Base-by-base conservation (phyloP, 495 filamentous ascomycete genomes). In the Aspergillus campestris region DNA sequence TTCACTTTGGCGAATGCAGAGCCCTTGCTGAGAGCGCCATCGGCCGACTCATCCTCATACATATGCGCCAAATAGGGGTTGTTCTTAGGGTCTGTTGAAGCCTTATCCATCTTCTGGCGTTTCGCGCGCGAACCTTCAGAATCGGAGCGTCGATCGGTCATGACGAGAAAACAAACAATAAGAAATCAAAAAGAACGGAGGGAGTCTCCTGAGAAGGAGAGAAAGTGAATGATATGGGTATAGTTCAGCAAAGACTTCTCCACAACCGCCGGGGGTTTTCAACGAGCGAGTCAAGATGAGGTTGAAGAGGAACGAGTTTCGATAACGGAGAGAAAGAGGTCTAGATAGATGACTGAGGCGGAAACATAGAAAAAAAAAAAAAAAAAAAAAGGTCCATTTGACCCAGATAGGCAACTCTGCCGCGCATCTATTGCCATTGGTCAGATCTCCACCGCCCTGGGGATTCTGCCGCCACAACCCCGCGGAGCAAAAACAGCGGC, bases 61-160 rank as follows among this genome's bases (percentile, higher is more conserved):
- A 85, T 86, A 59, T 99, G 94, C 40, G 89, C 88, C 40, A 97
- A 79, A 64, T 99, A 97, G 3, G 85, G 86, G 57, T 96, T 97
- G 44, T 69, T 57, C 48, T 71, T 72, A 43, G 78, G 75, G 52
- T 81, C 74, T 18, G 66, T 67, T 28, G 65, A 71, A 32, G 58
- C 40, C 47, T 58, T 59, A n/a, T 69, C 57, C 51, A 65, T 72
- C 62, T 73, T 75, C 48, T 67, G 72, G 41, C 73, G 69, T 56
- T 76, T 76, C 29, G 60, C 56, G 34, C 71, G 66, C 28, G 59
- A 65, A 38, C 65, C 60, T 38, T 70, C 59, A 29, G 60, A 53
- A 33, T 71, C 67, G 47, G 67, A 59, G 44, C 61, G 65, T 45
- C 62, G 61, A 59, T 67, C 67, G 56, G 55, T 56, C 70, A 73